phyloP scores from a whole-genome alignment of 345 rosid species.

The Mangifera indica region DNA sequence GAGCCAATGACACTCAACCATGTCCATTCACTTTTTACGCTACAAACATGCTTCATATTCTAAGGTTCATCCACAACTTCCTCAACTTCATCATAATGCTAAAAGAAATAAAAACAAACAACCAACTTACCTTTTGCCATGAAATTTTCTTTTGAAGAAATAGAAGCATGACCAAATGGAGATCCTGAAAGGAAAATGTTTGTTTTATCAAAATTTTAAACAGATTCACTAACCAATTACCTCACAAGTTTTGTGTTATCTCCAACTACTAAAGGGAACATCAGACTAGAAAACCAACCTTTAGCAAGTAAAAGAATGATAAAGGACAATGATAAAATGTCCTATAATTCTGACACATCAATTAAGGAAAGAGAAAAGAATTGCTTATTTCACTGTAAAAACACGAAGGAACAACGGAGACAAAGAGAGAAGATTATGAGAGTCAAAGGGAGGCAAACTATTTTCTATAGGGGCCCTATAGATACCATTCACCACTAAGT shows the following conservation, averaged over 20 bases:
- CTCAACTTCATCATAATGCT: constrained; percentile 5
- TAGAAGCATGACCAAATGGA: constrained; percentile 78
- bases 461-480: no score
- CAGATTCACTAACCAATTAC: constrained; percentile 26
- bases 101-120: background rate
- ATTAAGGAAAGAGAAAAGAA: background rate
- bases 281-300: constrained; percentile 6
- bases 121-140: constrained; percentile 82
- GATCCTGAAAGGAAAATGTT: constrained; percentile 80
- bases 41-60: background rate
- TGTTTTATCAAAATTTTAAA: constrained; percentile 47
- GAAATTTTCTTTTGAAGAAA: constrained; percentile 79
- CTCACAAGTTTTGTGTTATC: constrained; percentile 13
- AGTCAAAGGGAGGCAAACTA: background rate
- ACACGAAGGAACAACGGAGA: background rate
- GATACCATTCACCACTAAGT: background rate
- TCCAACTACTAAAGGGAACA: constrained; percentile 18
- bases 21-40: background rate
- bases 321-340: background rate
- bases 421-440: background rate
- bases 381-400: background rate
- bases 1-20: background rate
- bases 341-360: background rate
- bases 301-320: constrained; percentile 12
- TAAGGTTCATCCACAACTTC: constrained; percentile 8